phyloP scores from a whole-genome alignment of 805 yeast genomes.

The Candida yuanshanica region DNA sequence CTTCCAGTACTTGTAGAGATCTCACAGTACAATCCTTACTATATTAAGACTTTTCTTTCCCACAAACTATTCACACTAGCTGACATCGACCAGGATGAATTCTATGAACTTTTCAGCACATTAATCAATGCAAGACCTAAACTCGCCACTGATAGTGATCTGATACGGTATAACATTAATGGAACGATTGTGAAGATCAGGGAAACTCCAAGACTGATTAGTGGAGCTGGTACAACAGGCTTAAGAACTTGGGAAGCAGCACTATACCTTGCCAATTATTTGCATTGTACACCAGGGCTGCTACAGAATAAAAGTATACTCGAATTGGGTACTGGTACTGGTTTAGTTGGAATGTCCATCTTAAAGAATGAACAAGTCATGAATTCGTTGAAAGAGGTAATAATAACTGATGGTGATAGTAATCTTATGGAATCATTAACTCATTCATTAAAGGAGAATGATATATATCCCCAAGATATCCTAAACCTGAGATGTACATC shows the following conservation, averaged over 20 bases:
- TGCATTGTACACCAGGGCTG: slow-evolving; percentile 20
- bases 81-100: slow-evolving; percentile 35
- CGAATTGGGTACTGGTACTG: slow-evolving; percentile 91
- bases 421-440: slow-evolving; percentile 43
- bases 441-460: slow-evolving; percentile 42
- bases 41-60: slow-evolving; percentile 39
- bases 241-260: slow-evolving; percentile 94
- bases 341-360: slow-evolving; percentile 53
- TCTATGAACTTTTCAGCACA: slow-evolving; percentile 27
- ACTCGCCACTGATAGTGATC: slow-evolving; percentile 25
- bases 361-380: slow-evolving; percentile 6
- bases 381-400: slow-evolving; percentile 24
- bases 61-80: slow-evolving; percentile 33
- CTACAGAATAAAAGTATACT: slow-evolving; percentile 33
- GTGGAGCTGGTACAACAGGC: slow-evolving; percentile 84
- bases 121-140: slow-evolving; percentile 23
- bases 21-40: slow-evolving; percentile 41
- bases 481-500: slow-evolving; percentile 28
- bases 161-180: slow-evolving; percentile 26
- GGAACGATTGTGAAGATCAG: slow-evolving; percentile 29
- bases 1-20: slow-evolving; percentile 17
- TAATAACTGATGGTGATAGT: slow-evolving; percentile 66
- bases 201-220: slow-evolving; percentile 60
- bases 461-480: slow-evolving; percentile 12
- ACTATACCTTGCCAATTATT: slow-evolving; percentile 50